Conservation (phyloP, 768 basidiomycete genomes). For the Leccinum longicurvipes region DNA sequence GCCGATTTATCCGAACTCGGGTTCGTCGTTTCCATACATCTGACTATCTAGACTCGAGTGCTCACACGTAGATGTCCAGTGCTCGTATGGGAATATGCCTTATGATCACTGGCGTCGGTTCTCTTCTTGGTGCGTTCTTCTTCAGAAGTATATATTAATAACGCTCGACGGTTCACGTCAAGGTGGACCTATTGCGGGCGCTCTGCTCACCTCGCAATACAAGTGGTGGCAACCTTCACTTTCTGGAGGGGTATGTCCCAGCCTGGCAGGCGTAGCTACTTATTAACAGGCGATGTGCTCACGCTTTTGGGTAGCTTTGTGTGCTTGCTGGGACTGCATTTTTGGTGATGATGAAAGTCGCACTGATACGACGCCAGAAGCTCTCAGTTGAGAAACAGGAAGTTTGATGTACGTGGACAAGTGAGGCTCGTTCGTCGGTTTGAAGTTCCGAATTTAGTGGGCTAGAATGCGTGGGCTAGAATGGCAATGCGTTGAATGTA, state of each 20-base stretch:
- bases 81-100: constrained; percentile 27
- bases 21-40: constrained; percentile 10
- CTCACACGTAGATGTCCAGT: constrained; percentile 4
- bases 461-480: no score
- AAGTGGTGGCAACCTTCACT: constrained; percentile 56
- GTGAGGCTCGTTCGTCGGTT: neutral
- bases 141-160: neutral
- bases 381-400: neutral
- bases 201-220: constrained; percentile 48
- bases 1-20: constrained; percentile 51
- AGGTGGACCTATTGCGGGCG: constrained; percentile 59
- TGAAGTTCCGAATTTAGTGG: neutral
- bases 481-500: neutral
- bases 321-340: constrained; percentile 2
- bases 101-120: constrained; percentile 14
- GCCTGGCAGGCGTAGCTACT: neutral
- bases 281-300: neutral
- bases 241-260: constrained; percentile 41
- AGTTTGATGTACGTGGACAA: neutral
- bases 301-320: neutral
- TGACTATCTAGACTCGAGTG: neutral
- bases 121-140: constrained; percentile 19
- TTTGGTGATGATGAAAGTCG: constrained; percentile 4
- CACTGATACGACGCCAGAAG: neutral
- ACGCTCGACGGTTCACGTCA: neutral